Conservation (phyloP, 208 protist species). For the Willaertia magna region DNA sequence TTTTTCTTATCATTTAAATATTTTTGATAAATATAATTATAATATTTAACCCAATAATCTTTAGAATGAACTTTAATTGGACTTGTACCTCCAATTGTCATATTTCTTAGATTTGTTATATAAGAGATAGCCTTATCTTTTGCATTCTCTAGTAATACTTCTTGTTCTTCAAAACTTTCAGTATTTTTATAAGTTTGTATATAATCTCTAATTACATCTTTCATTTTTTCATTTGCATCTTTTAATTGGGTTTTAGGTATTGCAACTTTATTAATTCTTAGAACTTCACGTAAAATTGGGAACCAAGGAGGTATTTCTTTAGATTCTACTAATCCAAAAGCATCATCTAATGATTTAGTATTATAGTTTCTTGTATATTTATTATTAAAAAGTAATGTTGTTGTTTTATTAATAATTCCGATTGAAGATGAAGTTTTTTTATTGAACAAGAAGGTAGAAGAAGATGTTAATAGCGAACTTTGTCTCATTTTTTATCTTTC, state of each 20-base stretch:
- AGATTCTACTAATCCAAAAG: not conserved
- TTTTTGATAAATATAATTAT: not conserved
- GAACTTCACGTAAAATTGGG: not conserved
- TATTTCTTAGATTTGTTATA: not conserved
- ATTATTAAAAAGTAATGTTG: too few species aligned
- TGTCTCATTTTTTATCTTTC: too few species aligned
- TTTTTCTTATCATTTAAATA: not conserved
- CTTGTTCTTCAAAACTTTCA: not conserved
- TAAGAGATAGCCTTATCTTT: not conserved
- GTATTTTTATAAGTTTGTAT: not conserved
- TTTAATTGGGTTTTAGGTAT: not conserved
- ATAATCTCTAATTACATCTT: not conserved
- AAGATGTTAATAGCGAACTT: too few species aligned
- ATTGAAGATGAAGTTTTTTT: too few species aligned
- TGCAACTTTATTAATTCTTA: not conserved
- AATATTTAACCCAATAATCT: not conserved
- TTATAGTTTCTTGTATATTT: too few species aligned
- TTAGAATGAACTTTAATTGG: not conserved
- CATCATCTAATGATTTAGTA: too few species aligned
- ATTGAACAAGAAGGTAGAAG: too few species aligned
- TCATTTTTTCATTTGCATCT: not conserved
- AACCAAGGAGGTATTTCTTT: not conserved
- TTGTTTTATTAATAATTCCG: too few species aligned
- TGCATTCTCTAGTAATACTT: not conserved
- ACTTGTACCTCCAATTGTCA: not conserved